Percentiles rank a stretch among this genome's conserved stretches.
phyloP scores from a whole-genome alignment of 2,329 filamentous ascomycete genomes.

The Fusarium nematophilum region DNA sequence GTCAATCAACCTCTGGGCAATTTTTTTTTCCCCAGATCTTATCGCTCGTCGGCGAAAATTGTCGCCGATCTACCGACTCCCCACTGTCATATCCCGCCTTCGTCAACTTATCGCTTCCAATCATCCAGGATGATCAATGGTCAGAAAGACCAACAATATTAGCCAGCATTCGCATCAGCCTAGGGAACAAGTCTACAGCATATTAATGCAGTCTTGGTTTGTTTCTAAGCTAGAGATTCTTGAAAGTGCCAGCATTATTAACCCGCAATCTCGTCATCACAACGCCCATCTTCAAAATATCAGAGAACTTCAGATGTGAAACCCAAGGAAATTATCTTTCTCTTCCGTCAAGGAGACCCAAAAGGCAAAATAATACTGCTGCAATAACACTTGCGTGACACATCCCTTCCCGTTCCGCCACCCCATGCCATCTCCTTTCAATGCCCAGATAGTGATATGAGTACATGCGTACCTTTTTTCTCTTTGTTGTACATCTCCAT shows the following conservation, averaged over 20 bases:
- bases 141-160: background rate
- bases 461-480: constrained; percentile 33
- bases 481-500: constrained; percentile 39
- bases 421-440: constrained; percentile 24
- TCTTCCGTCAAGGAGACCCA: constrained; percentile 40
- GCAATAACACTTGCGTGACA: constrained; percentile 15
- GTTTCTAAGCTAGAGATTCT: too few relatives aligned
- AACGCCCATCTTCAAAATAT: too few relatives aligned
- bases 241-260: too few relatives aligned
- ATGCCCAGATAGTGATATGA: constrained; percentile 27
- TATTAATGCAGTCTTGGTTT: background rate
- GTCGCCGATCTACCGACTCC: constrained; percentile 35
- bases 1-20: constrained; percentile 23
- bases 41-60: constrained; percentile 38
- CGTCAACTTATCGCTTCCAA: background rate
- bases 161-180: background rate
- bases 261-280: too few relatives aligned
- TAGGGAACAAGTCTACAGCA: background rate
- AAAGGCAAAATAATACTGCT: constrained; percentile 33
- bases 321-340: constrained; percentile 34
- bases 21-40: constrained; percentile 34
- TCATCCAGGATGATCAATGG: too few relatives aligned
- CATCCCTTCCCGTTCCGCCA: constrained; percentile 24
- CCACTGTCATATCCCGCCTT: background rate
- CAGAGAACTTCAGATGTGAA: background rate